Evolutionary conservation across 768 basidiomycete species (phyloP), one percentile per base, ranked within the genome.

Genomic region (Xerocomellus amylosporus): DNA sequence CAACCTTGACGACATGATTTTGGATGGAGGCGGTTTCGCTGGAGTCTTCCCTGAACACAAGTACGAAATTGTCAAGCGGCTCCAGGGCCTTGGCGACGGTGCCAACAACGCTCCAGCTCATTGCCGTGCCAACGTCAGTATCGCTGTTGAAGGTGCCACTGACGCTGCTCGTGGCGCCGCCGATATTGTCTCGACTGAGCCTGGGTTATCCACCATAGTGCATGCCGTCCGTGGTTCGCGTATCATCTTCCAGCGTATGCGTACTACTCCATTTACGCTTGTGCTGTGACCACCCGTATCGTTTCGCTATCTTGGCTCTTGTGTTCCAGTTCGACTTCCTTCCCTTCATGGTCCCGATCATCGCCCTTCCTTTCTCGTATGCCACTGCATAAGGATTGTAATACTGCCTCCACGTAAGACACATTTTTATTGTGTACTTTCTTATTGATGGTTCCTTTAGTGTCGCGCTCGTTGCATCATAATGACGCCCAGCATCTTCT

Each of bases 41-140:
- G 96, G 96, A 70, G 95, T 96, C 61, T 98, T 96, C 92, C 94
- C 94, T 53, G 95, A 96, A 76, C 96, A 97, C 89, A 98, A 98
- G 83, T 98, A 96, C 71, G 96, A 98, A 75, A 98, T 98, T 58
- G 96, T 98, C 78, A 97, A 96, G 79, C 91, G 95, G 62, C 86
- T 98, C 51, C 96, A 98, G 71, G 92, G 86, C 70, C 87, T 98
- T 56, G 96, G 94, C 82, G 96, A 98, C 67, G 96, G 96, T 83
- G 96, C 96, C 69, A 98, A 98, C 72, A 94, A 98, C 60, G 96
- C 96, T 52, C 96, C 96, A 50, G 96, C 96, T 68, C 81, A 98
- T 38, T 96, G 95, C 56, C 92, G 95, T 70, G 96, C 95, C 72
- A 98, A 98, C 72, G 96, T 98, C 68, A 96, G 96, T 88, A 98